Conservation (phyloP, 305 asterid genomes). For the Fraxinus sp. region DNA sequence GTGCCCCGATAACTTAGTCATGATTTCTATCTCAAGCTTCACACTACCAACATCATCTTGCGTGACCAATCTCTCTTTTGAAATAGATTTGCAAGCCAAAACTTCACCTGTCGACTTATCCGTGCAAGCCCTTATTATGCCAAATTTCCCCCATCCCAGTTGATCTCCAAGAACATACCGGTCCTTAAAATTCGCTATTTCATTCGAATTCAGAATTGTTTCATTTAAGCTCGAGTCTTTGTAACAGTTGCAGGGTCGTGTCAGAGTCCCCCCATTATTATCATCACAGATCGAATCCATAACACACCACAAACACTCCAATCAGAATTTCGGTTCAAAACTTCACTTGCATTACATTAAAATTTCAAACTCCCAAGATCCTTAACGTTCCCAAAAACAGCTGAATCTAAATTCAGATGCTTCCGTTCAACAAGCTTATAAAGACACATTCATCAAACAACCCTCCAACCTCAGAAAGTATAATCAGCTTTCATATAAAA, state of each 20-base stretch:
- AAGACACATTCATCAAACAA: neutral
- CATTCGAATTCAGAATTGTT: slow-evolving; percentile 37
- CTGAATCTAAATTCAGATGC: neutral
- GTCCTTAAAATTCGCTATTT: slow-evolving; percentile 41
- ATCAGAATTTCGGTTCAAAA: slow-evolving; percentile 2
- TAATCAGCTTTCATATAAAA: slow-evolving; percentile 2
- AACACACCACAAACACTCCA: slow-evolving; percentile 13
- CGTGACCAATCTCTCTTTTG: slow-evolving; percentile 48
- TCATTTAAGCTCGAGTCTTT: slow-evolving; percentile 34
- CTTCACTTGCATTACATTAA: neutral
- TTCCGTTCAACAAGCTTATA: neutral
- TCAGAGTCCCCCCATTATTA: neutral
- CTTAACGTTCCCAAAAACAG: slow-evolving; percentile 12
- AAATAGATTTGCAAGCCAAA: slow-evolving; percentile 62
- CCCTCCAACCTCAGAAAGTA: neutral
- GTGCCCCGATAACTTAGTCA: slow-evolving; percentile 52
- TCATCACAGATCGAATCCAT: slow-evolving; percentile 33
- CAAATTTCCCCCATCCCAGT: slow-evolving; percentile 61
- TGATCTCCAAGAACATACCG: slow-evolving; percentile 49
- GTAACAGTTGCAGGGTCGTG: slow-evolving; percentile 32
- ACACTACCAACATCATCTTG: slow-evolving; percentile 48
- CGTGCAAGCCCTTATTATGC: slow-evolving; percentile 51
- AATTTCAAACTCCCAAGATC: neutral
- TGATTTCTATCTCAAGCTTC: slow-evolving; percentile 62
- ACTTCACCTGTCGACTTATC: slow-evolving; percentile 54